Evolutionary conservation across 176 grass and related monocot genomes (phyloP).

Genomic region (Oryza rufipogon): DNA sequence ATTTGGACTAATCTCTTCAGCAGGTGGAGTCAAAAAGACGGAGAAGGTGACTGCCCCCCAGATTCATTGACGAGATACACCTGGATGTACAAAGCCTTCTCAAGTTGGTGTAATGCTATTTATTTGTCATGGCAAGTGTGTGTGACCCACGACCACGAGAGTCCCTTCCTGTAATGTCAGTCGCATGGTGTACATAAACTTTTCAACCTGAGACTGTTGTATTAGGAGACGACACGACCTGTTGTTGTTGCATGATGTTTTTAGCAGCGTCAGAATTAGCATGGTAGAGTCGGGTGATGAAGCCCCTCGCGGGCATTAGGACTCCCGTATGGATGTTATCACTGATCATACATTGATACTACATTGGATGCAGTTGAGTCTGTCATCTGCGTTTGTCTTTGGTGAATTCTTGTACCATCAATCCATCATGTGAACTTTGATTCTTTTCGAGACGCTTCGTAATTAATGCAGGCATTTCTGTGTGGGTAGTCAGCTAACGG

Average conservation of each 20-base stretch:
- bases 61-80: conserved; percentile 35
- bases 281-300: conserved; percentile 38
- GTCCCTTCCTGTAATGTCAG: conserved; percentile 34
- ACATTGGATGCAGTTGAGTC: conserved; percentile 6
- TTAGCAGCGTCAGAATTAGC: conserved; percentile 33
- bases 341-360: conserved; percentile 14
- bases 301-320: conserved; percentile 37
- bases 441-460: not conserved
- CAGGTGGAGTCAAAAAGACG: conserved; percentile 87
- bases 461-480: conserved; percentile 17
- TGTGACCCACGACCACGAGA: not conserved
- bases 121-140: conserved; percentile 35
- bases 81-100: conserved; percentile 63
- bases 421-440: not conserved
- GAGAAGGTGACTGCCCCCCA: conserved; percentile 66
- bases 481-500: not conserved
- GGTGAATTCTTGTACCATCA: conserved; percentile 16
- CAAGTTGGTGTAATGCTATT: conserved; percentile 53
- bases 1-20: conserved; percentile 25
- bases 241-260: conserved; percentile 13
- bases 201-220: conserved; percentile 55
- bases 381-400: conserved; percentile 13
- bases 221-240: conserved; percentile 42
- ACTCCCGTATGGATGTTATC: not conserved
- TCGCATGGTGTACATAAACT: conserved; percentile 52